Conservation (phyloP, 331 rosid genomes). For the Stylosanthes scabra region DNA sequence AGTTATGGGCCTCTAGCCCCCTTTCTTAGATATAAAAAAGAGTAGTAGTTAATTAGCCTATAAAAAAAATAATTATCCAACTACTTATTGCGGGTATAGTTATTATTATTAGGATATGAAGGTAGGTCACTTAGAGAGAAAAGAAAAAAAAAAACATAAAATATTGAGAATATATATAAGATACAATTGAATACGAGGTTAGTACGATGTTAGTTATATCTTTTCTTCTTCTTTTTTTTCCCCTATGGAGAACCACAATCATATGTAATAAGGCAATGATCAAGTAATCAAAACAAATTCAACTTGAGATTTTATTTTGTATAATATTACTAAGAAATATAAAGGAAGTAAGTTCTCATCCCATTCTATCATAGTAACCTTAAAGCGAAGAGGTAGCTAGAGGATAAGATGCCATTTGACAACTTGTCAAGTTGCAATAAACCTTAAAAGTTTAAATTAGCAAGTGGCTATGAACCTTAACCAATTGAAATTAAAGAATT, state of each 20-base stretch:
- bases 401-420: not conserved
- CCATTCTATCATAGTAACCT: not conserved
- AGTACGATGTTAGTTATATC: too few relatives aligned
- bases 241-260: not conserved
- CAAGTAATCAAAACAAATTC: not conserved
- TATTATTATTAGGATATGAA: too few relatives aligned
- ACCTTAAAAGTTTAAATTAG: constrained; percentile 8
- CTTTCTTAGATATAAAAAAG: too few relatives aligned
- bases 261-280: constrained; percentile 1
- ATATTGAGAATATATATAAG: too few relatives aligned
- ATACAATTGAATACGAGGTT: too few relatives aligned
- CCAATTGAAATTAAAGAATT: constrained; percentile 22
- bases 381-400: not conserved
- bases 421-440: constrained; percentile 37
- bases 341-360: not conserved
- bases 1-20: too few relatives aligned
- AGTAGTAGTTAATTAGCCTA: too few relatives aligned
- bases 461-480: constrained; percentile 29
- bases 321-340: not conserved
- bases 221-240: too few relatives aligned
- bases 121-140: too few relatives aligned
- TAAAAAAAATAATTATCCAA: too few relatives aligned
- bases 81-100: too few relatives aligned
- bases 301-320: constrained; percentile 6
- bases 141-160: too few relatives aligned